These are phyloP conservation scores for Mallotus japonicus DNA, from an alignment of 441 rosid genomes.

Conservation along the genomic window DNA sequence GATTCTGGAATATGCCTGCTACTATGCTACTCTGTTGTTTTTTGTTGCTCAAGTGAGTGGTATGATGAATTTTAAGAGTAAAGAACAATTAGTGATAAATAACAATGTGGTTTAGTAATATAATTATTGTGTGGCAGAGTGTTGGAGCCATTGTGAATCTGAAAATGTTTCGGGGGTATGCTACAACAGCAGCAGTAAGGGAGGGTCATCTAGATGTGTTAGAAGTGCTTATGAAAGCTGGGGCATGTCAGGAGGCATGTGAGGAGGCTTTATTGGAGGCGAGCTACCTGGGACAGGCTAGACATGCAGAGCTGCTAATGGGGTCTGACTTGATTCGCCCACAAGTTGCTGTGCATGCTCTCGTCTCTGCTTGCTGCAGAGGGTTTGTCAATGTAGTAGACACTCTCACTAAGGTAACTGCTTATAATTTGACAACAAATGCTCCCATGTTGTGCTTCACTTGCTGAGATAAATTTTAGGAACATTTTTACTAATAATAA, in stretches of 20 bases:
- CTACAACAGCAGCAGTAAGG: conserved; percentile 83
- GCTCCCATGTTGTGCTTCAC: background rate
- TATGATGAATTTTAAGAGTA: no score
- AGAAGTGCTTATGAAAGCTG: conserved; percentile 74
- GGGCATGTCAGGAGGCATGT: conserved; percentile 89
- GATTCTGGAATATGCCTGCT: background rate
- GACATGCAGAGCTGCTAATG: conserved; percentile 65
- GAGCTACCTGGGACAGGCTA: conserved; percentile 67
- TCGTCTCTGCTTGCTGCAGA: conserved; percentile 76
- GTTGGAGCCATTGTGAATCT: conserved; percentile 85
- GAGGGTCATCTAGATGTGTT: conserved; percentile 76
- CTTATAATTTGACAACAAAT: no score
- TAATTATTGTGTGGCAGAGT: conserved; percentile 45
- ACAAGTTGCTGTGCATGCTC: conserved; percentile 80
- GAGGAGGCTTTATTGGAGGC: conserved; percentile 90
- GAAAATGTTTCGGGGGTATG: conserved; percentile 84
- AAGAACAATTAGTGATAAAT: background rate
- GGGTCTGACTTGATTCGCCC: conserved; percentile 80
- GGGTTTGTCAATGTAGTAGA: conserved; percentile 75
- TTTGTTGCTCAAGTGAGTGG: no score
- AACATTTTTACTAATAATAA: background rate
- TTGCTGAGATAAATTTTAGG: background rate
- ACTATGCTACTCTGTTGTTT: no score
- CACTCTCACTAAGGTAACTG: conserved; percentile 61
- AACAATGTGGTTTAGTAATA: background rate